A percentile compares a stretch with the other conserved stretches of the same genome.
These are phyloP conservation scores for Penicillium sp. DNA, from an alignment of 2,329 filamentous ascomycete genomes.

Conservation along the genomic window DNA sequence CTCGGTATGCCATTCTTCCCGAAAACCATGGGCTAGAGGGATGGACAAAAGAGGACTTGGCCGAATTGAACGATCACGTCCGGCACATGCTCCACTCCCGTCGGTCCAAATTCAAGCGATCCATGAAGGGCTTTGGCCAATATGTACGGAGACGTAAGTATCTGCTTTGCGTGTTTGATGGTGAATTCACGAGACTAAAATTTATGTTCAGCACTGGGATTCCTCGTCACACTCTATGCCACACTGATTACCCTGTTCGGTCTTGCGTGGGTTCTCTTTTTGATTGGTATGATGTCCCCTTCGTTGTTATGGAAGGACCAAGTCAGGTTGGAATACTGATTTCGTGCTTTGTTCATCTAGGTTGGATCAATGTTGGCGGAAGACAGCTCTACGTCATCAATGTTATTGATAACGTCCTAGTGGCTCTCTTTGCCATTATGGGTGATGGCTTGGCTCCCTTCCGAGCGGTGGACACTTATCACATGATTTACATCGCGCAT, in stretches of 20 bases:
- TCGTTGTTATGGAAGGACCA: neutral
- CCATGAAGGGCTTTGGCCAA: slow-evolving; percentile 77
- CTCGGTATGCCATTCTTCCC: slow-evolving; percentile 77
- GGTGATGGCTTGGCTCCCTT: slow-evolving; percentile 75
- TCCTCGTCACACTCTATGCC: slow-evolving; percentile 82
- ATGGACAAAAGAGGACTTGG: slow-evolving; percentile 75
- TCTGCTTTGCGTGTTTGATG: neutral
- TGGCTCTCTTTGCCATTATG: slow-evolving; percentile 71
- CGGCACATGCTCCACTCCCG: slow-evolving; percentile 85
- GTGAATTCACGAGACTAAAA: neutral
- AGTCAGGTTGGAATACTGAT: neutral
- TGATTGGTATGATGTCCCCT: slow-evolving; percentile 63
- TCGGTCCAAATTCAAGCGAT: slow-evolving; percentile 75
- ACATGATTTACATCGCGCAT: slow-evolving; percentile 80
- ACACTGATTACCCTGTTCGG: slow-evolving; percentile 82
- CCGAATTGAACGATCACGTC: slow-evolving; percentile 81
- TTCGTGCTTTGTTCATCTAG: slow-evolving; percentile 32
- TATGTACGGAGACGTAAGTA: slow-evolving; percentile 71
- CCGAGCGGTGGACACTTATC: slow-evolving; percentile 79
- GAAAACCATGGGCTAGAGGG: slow-evolving; percentile 72
- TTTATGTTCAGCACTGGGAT: slow-evolving; percentile 65
- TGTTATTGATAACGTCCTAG: slow-evolving; percentile 71
- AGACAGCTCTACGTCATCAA: slow-evolving; percentile 71
- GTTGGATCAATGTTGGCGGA: slow-evolving; percentile 81
- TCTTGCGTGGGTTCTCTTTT: slow-evolving; percentile 85